Conservation (phyloP, 139 green algal species). For the Coelastrella sp. region DNA sequence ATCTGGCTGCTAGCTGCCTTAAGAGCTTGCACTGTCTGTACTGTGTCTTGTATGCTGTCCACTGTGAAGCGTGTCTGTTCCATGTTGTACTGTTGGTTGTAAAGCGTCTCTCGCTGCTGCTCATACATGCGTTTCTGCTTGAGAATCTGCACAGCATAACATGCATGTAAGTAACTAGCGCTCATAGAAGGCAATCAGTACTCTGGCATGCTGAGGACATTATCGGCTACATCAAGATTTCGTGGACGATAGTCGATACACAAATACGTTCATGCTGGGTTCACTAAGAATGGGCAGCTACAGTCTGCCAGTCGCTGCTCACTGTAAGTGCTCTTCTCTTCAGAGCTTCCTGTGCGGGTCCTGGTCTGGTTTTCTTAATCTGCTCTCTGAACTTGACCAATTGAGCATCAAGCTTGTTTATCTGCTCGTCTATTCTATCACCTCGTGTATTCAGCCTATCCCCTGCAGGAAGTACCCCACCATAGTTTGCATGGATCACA, state of each 20-base stretch:
- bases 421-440: constrained; percentile 93
- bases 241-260: too few relatives aligned
- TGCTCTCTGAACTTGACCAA: constrained; percentile 89
- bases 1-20: constrained; percentile 89
- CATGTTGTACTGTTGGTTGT: constrained; percentile 96
- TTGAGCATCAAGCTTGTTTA: constrained; percentile 93
- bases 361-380: constrained; percentile 88
- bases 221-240: too few relatives aligned
- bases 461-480: background rate
- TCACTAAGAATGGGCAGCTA: too few relatives aligned
- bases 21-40: constrained; percentile 77
- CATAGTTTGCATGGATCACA: too few relatives aligned
- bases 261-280: too few relatives aligned
- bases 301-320: background rate
- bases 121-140: constrained; percentile 98
- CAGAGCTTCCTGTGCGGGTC: constrained; percentile 90
- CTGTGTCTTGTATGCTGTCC: constrained; percentile 76
- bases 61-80: constrained; percentile 88
- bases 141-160: too few relatives aligned
- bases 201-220: too few relatives aligned
- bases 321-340: constrained; percentile 90
- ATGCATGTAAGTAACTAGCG: too few relatives aligned
- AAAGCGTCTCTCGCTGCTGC: constrained; percentile 93
- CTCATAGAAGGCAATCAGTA: too few relatives aligned
- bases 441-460: background rate